Conservation (phyloP, 1,139 yeast genomes). For the Taphrina confusa region DNA sequence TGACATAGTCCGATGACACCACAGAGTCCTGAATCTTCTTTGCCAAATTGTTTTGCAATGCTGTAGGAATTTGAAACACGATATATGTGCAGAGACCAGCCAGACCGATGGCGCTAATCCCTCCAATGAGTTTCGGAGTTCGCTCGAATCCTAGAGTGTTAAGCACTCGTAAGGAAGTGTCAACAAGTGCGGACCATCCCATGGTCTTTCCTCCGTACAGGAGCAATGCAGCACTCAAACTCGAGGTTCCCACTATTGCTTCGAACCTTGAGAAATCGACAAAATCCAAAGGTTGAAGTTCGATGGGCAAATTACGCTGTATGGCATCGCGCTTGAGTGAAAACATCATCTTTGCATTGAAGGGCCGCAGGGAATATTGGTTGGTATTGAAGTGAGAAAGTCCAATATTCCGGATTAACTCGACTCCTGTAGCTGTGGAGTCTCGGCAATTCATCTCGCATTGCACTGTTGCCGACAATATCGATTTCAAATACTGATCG, state of each 20-base stretch:
- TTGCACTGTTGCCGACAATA: constrained; percentile 9
- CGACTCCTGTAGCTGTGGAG: constrained; percentile 20
- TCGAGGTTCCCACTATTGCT: constrained; percentile 25
- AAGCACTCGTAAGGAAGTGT: constrained; percentile 21
- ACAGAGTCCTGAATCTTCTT: constrained; percentile 66
- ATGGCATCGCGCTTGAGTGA: constrained; percentile 62
- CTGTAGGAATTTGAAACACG: constrained; percentile 79
- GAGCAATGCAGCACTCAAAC: constrained; percentile 28
- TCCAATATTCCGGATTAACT: constrained; percentile 14
- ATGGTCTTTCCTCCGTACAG: constrained; percentile 27
- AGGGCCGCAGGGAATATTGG: constrained; percentile 12
- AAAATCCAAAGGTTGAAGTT: constrained; percentile 18
- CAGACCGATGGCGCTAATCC: constrained; percentile 56
- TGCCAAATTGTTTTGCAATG: constrained; percentile 81
- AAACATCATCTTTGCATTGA: constrained; percentile 61
- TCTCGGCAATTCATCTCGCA: constrained; percentile 12
- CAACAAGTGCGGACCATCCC: constrained; percentile 30
- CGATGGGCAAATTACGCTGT: constrained; percentile 16
- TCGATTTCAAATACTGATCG: constrained; percentile 16
- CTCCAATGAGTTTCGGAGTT: constrained; percentile 14
- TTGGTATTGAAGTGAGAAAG: constrained; percentile 20
- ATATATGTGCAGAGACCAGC: constrained; percentile 66
- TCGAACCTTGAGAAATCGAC: constrained; percentile 22
- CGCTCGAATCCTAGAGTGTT: constrained; percentile 17
- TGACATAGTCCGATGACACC: constrained; percentile 70